Evolutionary conservation across 1,284 basidiomycete species (phyloP).

Genomic region (Apiotrichum laibachii): DNA sequence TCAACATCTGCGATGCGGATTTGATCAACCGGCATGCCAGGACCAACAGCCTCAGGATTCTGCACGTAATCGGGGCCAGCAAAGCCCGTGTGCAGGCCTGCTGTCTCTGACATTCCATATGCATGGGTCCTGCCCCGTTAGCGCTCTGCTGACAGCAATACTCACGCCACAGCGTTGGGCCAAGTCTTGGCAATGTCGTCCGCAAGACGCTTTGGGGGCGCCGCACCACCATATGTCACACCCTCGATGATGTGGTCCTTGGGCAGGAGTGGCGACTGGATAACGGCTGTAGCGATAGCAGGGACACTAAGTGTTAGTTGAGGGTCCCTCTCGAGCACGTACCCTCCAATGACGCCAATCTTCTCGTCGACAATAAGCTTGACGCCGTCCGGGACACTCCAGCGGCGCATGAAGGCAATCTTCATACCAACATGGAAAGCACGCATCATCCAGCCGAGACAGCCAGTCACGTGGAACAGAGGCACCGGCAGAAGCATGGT

Average conservation of each 20-base stretch:
- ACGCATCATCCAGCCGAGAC: slow-evolving; percentile 42
- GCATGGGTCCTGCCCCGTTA: slow-evolving; percentile 28
- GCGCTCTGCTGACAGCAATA: not conserved
- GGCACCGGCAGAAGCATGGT: slow-evolving; percentile 40
- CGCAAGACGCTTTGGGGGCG: slow-evolving; percentile 37
- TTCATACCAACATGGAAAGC: slow-evolving; percentile 38
- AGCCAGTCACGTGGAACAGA: slow-evolving; percentile 48
- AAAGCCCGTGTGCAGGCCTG: slow-evolving; percentile 38
- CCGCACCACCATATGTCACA: slow-evolving; percentile 46
- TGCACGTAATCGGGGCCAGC: slow-evolving; percentile 39
- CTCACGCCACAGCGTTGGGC: slow-evolving; percentile 25
- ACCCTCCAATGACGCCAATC: slow-evolving; percentile 44
- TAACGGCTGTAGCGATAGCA: slow-evolving; percentile 36
- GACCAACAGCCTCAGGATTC: slow-evolving; percentile 24
- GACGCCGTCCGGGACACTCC: slow-evolving; percentile 37
- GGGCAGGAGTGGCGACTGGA: slow-evolving; percentile 36
- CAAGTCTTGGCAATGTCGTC: slow-evolving; percentile 34
- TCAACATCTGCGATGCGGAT: slow-evolving; percentile 36
- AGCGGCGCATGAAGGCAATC: slow-evolving; percentile 39
- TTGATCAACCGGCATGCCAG: slow-evolving; percentile 36
- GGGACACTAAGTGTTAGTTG: slow-evolving; percentile 28
- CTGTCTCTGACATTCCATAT: slow-evolving; percentile 48
- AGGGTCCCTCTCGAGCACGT: slow-evolving; percentile 6
- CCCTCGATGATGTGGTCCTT: slow-evolving; percentile 31
- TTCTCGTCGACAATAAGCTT: slow-evolving; percentile 32